Evolutionary conservation across 73 alveolate species (phyloP), one percentile per base, ranked within the genome.

Genomic region (Uronychia setigera): DNA sequence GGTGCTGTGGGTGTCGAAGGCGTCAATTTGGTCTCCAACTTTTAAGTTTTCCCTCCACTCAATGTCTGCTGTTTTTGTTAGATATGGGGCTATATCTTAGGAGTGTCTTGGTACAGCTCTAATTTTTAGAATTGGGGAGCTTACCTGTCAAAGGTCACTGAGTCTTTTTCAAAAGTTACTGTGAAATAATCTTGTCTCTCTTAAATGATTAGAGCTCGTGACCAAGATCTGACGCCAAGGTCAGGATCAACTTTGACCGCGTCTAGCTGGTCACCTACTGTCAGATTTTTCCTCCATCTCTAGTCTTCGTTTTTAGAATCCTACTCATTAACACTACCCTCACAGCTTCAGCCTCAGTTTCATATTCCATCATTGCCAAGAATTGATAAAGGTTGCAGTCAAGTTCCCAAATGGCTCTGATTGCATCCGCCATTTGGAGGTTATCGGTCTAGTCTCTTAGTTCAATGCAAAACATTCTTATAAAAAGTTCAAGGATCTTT

Each of bases 181-280:
- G 76, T 77, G 81, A 85, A 84, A 27, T 34, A 31, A 77, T 85
- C 91, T 26, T 79, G 80, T 29, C 77, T 76, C n/a, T 74, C 81
- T 25, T 81, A 60, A 46, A 67, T 32, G 60, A 85, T 85, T 67
- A 78, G 74, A 13, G 91, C 91, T 33, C 77, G 78, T 1, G 86
- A 77, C 91, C 91, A 85, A 9, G 86, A 83, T n/a, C 87, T 85
- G 83, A 83, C 76, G 35, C 86, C 77, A 26, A 77, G 31, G 30
- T 58, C 77, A 26, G 35, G 35, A n/a, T 85, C 91, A 60, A 74
- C 91, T 26, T 33, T 35, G 58, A 85, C 77, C 1, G 91, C 91
- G 89, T 94, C 98, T 28, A 94, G 92, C 77, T 84, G 77, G 67
- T 86, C 94, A 19, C 96, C 97, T 46, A 32, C 95, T 57, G 77